phyloP scores from a whole-genome alignment of 1,284 basidiomycete species.

The Cutaneotrichosporon cutaneum region DNA sequence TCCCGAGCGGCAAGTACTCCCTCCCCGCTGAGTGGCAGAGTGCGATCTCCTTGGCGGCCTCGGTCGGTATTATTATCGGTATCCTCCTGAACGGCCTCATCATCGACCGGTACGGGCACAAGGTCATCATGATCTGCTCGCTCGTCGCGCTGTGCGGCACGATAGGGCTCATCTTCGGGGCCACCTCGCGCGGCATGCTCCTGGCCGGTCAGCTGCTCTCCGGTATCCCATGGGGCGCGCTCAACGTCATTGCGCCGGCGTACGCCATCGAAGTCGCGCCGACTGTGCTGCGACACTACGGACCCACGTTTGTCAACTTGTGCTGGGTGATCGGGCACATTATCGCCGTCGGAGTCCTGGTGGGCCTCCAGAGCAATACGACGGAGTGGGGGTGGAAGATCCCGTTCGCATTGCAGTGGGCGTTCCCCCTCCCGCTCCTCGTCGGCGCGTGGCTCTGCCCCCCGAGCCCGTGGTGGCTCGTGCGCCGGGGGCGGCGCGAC shows the following conservation, averaged over 20 bases:
- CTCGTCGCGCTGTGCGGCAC: constrained; percentile 34
- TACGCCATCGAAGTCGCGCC: constrained; percentile 56
- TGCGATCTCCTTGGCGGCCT: constrained; percentile 27
- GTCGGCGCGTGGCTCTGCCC: constrained; percentile 38
- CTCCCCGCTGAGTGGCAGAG: constrained; percentile 32
- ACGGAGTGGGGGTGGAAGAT: constrained; percentile 43
- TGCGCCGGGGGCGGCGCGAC: constrained; percentile 37
- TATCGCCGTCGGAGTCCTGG: constrained; percentile 55
- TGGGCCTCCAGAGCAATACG: constrained; percentile 38
- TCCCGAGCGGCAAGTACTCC: constrained; percentile 8
- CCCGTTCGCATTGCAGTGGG: constrained; percentile 40
- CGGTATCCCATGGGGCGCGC: constrained; percentile 37
- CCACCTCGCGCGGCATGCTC: constrained; percentile 27
- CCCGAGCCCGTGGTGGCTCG: constrained; percentile 42
- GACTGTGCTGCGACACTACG: constrained; percentile 45
- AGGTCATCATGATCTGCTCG: constrained; percentile 27
- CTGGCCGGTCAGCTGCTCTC: constrained; percentile 30
- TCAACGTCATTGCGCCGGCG: constrained; percentile 22
- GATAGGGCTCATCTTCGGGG: constrained; percentile 50
- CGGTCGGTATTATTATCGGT: constrained; percentile 23
- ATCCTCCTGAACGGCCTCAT: constrained; percentile 29
- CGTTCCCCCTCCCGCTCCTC: constrained; percentile 46
- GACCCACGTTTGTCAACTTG: constrained; percentile 53
- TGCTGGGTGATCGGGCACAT: constrained; percentile 47
- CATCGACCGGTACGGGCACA: constrained; percentile 29